These are phyloP conservation scores for Corynascus novoguineensis DNA, from an alignment of 495 filamentous ascomycete species.

Conservation along the genomic window DNA sequence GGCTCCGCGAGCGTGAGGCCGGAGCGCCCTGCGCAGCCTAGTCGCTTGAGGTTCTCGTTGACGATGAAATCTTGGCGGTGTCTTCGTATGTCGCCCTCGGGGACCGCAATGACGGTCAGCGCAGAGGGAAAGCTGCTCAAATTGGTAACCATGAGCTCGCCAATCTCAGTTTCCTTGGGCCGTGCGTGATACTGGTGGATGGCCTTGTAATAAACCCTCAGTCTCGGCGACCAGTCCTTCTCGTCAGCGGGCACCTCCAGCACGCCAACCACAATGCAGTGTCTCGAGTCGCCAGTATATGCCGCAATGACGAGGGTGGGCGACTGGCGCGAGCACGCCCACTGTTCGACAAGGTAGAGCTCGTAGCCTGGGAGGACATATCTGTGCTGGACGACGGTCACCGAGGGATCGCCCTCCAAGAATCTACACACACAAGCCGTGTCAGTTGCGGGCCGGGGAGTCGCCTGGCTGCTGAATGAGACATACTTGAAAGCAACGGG, in stretches of 20 bases:
- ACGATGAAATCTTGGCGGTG: slow-evolving; percentile 86
- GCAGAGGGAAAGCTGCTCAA: slow-evolving; percentile 83
- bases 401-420: slow-evolving; percentile 79
- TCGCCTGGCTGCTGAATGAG: not conserved
- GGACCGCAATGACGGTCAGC: slow-evolving; percentile 81
- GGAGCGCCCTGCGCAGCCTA: slow-evolving; percentile 86
- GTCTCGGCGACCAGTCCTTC: slow-evolving; percentile 66
- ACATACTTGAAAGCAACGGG: slow-evolving; percentile 60
- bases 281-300: slow-evolving; percentile 81
- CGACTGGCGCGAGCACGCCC: slow-evolving; percentile 86
- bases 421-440: slow-evolving; percentile 51
- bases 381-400: slow-evolving; percentile 66
- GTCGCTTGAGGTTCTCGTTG: slow-evolving; percentile 87
- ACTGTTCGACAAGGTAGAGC: slow-evolving; percentile 93
- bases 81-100: slow-evolving; percentile 75
- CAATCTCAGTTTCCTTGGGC: slow-evolving; percentile 73
- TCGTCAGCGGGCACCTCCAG: slow-evolving; percentile 80
- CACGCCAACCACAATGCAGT: slow-evolving; percentile 72
- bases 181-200: slow-evolving; percentile 78
- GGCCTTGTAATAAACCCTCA: slow-evolving; percentile 81
- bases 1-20: slow-evolving; percentile 74
- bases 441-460: not conserved
- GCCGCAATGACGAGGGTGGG: slow-evolving; percentile 91
- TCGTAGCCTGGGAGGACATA: slow-evolving; percentile 75
- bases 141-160: slow-evolving; percentile 90